Percentiles rank a stretch among this genome's conserved stretches.
Conservation (phyloP, 495 filamentous ascomycete genomes). For the Penicillium bovifimosum region DNA sequence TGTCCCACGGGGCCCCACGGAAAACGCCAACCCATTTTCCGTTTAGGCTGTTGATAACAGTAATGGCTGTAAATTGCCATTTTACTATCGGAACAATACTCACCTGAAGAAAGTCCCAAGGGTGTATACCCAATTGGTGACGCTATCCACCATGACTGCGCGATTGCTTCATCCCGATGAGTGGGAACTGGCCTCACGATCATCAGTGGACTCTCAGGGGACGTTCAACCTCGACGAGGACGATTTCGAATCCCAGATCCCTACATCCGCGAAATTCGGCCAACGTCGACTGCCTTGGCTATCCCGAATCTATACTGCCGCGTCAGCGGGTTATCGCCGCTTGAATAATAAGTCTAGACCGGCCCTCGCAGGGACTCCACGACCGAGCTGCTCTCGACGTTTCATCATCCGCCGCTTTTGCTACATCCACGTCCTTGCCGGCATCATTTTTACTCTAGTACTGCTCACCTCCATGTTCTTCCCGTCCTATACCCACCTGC, state of each 20-base stretch:
- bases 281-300: slow-evolving; percentile 22
- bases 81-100: neutral
- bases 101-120: neutral
- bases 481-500: slow-evolving; percentile 56
- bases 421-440: slow-evolving; percentile 55
- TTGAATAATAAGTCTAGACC: slow-evolving; percentile 27
- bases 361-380: slow-evolving; percentile 19
- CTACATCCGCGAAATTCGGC: slow-evolving; percentile 23
- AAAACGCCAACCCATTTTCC: neutral
- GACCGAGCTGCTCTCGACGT: slow-evolving; percentile 27
- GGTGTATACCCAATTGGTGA: neutral
- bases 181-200: slow-evolving; percentile 42
- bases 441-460: slow-evolving; percentile 58
- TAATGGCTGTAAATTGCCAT: neutral
- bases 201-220: slow-evolving; percentile 42
- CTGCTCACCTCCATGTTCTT: slow-evolving; percentile 47
- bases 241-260: slow-evolving; percentile 45
- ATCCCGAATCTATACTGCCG: slow-evolving; percentile 25
- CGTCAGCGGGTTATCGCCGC: slow-evolving; percentile 31
- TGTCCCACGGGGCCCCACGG: neutral
- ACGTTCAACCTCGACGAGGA: slow-evolving; percentile 46
- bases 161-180: slow-evolving; percentile 42
- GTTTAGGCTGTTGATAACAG: neutral
- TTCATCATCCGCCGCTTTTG: slow-evolving; percentile 60
- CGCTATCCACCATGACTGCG: slow-evolving; percentile 31